These are phyloP conservation scores for Xylaria sp. DNA, from an alignment of 2,329 filamentous ascomycete genomes.

Conservation along the genomic window DNA sequence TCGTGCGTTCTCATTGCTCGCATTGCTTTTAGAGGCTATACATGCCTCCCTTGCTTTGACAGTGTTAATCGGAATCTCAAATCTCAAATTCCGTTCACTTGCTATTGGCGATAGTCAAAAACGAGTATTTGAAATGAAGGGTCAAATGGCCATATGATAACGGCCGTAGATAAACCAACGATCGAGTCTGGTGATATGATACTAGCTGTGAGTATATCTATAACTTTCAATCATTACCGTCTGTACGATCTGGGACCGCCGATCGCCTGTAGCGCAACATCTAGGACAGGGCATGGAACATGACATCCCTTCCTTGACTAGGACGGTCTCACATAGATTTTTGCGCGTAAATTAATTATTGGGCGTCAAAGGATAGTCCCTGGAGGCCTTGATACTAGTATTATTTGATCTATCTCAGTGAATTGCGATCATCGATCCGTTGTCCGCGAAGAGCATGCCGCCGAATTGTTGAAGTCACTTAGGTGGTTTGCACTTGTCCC, in stretches of 20 bases:
- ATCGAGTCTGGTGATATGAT: neutral
- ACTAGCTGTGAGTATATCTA: neutral
- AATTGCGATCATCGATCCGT: slow-evolving; percentile 18
- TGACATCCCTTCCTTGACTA: slow-evolving; percentile 15
- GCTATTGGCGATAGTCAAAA: neutral
- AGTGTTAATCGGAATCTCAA: neutral
- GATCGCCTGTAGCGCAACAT: neutral
- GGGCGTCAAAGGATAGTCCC: neutral
- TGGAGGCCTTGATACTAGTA: slow-evolving; percentile 13
- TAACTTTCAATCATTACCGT: neutral
- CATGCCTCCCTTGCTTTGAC: neutral
- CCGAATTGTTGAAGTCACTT: slow-evolving; percentile 29
- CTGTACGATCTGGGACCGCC: neutral
- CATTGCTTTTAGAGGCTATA: neutral
- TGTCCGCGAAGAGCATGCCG: slow-evolving; percentile 25
- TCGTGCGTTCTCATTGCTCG: neutral
- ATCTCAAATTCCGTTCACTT: neutral
- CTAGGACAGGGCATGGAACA: slow-evolving; percentile 17
- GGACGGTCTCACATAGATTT: slow-evolving; percentile 2
- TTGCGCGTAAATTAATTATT: slow-evolving; percentile 1
- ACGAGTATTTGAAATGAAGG: neutral
- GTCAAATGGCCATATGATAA: neutral
- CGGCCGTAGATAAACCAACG: neutral
- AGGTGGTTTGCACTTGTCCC: slow-evolving; percentile 26
- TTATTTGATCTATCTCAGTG: slow-evolving; percentile 14